phyloP scores from a whole-genome alignment of 2,329 filamentous ascomycete species.

The Colletotrichum lindemuthianum region DNA sequence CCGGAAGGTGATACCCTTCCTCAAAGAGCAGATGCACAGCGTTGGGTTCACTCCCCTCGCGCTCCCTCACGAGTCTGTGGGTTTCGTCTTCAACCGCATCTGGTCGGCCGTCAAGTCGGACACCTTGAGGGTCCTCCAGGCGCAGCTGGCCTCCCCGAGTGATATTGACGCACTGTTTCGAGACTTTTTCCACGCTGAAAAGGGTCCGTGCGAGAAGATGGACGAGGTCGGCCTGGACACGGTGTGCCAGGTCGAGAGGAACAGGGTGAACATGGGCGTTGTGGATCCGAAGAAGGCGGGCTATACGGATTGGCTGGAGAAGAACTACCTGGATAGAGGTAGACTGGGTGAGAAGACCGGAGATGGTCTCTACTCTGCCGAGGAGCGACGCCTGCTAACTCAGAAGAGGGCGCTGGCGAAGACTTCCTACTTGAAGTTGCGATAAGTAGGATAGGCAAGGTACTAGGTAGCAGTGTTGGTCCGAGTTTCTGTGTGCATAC shows the following conservation, averaged over 20 bases:
- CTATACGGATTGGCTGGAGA: constrained; percentile 39
- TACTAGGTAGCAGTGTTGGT: too few species aligned
- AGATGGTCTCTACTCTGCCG: constrained; percentile 41
- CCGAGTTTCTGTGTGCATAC: too few species aligned
- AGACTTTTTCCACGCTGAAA: constrained; percentile 43
- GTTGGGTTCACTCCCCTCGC: constrained; percentile 43
- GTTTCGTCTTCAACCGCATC: constrained; percentile 48
- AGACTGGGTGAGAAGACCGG: constrained; percentile 45
- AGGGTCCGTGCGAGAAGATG: constrained; percentile 46
- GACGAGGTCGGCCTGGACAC: constrained; percentile 47
- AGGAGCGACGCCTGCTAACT: constrained; percentile 40
- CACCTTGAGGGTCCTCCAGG: constrained; percentile 43
- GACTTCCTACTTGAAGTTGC: constrained; percentile 8
- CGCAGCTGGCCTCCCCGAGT: constrained; percentile 44
- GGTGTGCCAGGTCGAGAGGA: constrained; percentile 43
- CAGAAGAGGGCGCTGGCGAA: constrained; percentile 33
- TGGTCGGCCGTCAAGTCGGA: constrained; percentile 50
- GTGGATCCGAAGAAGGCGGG: constrained; percentile 26
- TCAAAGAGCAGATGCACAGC: constrained; percentile 41
- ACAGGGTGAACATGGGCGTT: constrained; percentile 35
- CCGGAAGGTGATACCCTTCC: constrained; percentile 42
- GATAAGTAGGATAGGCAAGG: neutral
- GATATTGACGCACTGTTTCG: constrained; percentile 46
- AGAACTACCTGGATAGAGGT: constrained; percentile 40
- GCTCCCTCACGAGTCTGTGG: constrained; percentile 43